A percentile compares a stretch with the other conserved stretches of the same genome.
Evolutionary conservation across 1,284 basidiomycete species (phyloP).

Genomic region (Pholiota adiposa): DNA sequence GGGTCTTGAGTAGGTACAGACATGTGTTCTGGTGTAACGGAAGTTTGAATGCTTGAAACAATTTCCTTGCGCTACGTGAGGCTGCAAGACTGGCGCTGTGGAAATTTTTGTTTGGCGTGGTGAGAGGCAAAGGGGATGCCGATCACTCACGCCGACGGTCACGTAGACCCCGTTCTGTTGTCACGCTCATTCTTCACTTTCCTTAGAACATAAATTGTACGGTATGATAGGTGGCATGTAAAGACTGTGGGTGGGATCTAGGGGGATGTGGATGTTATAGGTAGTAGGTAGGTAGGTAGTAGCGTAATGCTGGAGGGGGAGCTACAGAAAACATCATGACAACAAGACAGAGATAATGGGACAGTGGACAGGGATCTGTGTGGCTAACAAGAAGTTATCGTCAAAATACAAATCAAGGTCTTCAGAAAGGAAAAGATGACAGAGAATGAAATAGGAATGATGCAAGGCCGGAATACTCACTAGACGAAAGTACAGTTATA

Average conservation of each 20-base stretch:
- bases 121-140: no score
- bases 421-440: background rate
- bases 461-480: conserved; percentile 7
- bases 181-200: no score
- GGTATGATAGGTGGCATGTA: background rate
- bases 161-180: no score
- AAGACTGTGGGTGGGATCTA: conserved; percentile 1
- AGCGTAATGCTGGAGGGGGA: conserved; percentile 8
- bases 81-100: no score
- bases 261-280: background rate
- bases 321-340: conserved; percentile 23
- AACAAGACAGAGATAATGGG: conserved; percentile 23
- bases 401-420: conserved; percentile 11
- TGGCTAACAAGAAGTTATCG: conserved; percentile 10
- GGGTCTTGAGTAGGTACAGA: no score
- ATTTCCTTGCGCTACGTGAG: no score
- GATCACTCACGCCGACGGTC: no score
- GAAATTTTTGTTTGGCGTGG: no score
- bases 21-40: no score
- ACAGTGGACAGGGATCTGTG: background rate
- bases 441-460: conserved; percentile 6
- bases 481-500: conserved; percentile 18
- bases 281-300: conserved; percentile 8
- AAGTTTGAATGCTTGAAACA: no score
- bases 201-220: background rate